These are phyloP conservation scores for Trypanosoma caninum DNA, from an alignment of 208 protist genomes.

Conservation along the genomic window DNA sequence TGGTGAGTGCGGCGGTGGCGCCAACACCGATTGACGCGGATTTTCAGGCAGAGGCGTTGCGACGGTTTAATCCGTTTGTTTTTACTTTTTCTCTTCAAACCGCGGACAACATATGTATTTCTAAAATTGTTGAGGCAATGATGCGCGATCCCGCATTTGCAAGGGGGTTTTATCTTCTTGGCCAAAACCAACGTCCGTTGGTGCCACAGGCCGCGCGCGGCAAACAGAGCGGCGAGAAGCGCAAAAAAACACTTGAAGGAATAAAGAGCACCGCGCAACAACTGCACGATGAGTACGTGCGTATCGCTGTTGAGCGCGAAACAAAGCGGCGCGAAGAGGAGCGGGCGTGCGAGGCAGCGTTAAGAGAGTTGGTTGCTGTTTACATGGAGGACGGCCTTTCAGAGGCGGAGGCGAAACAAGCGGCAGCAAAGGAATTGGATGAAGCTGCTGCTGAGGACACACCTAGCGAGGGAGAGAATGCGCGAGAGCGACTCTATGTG, in stretches of 20 bases:
- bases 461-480: constrained; percentile 22
- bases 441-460: constrained; percentile 27
- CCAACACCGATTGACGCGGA: too few relatives aligned
- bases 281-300: constrained; percentile 40
- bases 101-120: constrained; percentile 29
- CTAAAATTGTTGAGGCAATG: constrained; percentile 28
- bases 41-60: constrained; percentile 21
- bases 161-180: constrained; percentile 31
- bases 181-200: neutral
- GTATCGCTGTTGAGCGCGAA: constrained; percentile 47
- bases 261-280: constrained; percentile 10
- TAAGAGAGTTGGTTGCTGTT: constrained; percentile 33
- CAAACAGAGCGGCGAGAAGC: neutral
- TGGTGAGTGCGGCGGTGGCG: too few relatives aligned
- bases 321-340: constrained; percentile 26
- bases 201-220: constrained; percentile 4
- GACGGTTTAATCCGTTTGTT: constrained; percentile 38
- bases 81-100: constrained; percentile 39
- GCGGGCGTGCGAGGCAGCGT: constrained; percentile 25
- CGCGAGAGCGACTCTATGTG: constrained; percentile 21
- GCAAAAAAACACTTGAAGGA: constrained; percentile 7
- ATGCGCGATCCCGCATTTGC: constrained; percentile 19
- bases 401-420: constrained; percentile 50
- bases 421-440: constrained; percentile 33
- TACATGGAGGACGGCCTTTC: constrained; percentile 76